phyloP scores from a whole-genome alignment of 2,329 filamentous ascomycete genomes.

The Pseudonectria foliicola region DNA sequence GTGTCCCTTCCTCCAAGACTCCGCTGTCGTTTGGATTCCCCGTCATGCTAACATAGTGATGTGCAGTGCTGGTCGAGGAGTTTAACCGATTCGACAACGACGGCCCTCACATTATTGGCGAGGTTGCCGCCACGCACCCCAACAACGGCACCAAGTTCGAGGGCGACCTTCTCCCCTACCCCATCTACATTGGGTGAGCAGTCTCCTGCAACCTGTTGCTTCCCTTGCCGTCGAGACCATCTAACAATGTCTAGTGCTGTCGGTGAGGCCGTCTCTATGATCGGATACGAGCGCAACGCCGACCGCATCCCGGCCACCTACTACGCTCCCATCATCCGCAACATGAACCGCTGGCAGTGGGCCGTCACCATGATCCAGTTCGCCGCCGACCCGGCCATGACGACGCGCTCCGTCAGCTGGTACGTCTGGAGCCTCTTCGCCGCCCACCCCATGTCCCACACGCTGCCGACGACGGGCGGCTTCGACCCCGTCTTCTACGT shows the following conservation, averaged over 20 bases:
- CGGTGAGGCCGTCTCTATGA: constrained; percentile 56
- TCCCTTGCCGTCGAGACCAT: too few relatives aligned
- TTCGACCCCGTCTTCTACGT: constrained; percentile 45
- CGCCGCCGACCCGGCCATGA: constrained; percentile 39
- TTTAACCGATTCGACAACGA: constrained; percentile 49
- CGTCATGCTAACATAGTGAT: too few relatives aligned
- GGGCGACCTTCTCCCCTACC: constrained; percentile 38
- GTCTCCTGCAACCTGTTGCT: too few relatives aligned
- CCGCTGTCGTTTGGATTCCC: too few relatives aligned
- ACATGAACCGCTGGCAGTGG: constrained; percentile 45
- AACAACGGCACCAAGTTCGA: constrained; percentile 44
- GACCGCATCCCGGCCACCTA: constrained; percentile 49
- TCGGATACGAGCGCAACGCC: constrained; percentile 59
- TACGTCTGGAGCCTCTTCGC: constrained; percentile 44
- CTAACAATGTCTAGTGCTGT: constrained; percentile 34
- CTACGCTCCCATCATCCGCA: constrained; percentile 44
- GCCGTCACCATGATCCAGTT: constrained; percentile 43
- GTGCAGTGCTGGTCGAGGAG: constrained; percentile 34
- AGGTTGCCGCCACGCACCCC: constrained; percentile 44
- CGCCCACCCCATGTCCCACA: constrained; percentile 37
- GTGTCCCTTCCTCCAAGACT: too few relatives aligned
- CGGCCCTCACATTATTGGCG: constrained; percentile 34
- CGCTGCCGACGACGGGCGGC: constrained; percentile 35
- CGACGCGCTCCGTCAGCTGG: constrained; percentile 44
- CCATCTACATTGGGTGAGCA: constrained; percentile 43